A percentile compares a stretch with the other conserved stretches of the same genome.
Conservation (phyloP, 345 rosid genomes). For the Moricandia moricandioides region DNA sequence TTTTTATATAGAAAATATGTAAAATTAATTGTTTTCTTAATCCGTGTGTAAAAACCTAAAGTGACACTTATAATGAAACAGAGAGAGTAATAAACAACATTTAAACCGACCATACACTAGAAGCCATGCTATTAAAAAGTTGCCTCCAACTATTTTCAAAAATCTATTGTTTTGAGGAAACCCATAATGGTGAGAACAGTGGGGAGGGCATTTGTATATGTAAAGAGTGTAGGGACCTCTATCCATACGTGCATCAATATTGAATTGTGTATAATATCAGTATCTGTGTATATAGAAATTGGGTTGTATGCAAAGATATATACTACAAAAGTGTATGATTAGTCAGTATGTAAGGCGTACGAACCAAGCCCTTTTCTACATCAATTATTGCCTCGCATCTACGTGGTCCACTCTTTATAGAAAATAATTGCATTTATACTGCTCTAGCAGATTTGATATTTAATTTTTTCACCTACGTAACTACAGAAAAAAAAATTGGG, state of each 20-base stretch:
- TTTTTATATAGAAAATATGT: no score
- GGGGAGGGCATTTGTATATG: not conserved
- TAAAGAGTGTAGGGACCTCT: not conserved
- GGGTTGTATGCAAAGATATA: not conserved
- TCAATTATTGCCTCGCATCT: slow-evolving; percentile 27
- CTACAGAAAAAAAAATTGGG: not conserved
- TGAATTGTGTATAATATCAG: not conserved
- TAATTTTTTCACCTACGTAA: not conserved
- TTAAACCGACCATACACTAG: slow-evolving; percentile 19
- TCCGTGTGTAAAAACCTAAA: no score
- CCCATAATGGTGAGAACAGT: slow-evolving; percentile 14
- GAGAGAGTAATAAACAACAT: no score
- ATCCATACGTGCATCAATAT: not conserved
- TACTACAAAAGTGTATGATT: not conserved
- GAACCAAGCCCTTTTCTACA: slow-evolving; percentile 20
- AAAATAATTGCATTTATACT: not conserved
- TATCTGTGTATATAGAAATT: not conserved
- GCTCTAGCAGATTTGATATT: not conserved
- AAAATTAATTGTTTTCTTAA: no score
- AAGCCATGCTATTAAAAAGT: not conserved
- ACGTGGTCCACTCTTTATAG: slow-evolving; percentile 17
- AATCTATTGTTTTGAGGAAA: slow-evolving; percentile 13
- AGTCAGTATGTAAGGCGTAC: slow-evolving; percentile 19
- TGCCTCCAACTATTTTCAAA: not conserved
- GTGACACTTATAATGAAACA: no score